Base-by-base conservation (phyloP, 2,329 filamentous ascomycete species). In the Colletotrichum chrysophilum region DNA sequence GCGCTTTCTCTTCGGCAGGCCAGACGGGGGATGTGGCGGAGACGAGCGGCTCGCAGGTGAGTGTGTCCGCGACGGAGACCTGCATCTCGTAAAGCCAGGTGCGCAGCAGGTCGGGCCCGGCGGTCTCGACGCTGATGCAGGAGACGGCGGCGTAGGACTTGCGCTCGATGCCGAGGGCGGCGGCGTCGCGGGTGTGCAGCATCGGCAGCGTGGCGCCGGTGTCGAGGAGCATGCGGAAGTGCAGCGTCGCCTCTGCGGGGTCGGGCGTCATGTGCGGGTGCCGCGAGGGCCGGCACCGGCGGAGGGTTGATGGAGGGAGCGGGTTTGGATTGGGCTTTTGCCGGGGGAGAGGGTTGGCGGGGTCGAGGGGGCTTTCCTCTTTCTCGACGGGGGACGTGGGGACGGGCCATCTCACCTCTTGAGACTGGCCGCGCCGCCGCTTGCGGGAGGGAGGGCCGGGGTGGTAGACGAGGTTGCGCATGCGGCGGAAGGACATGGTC, bases 151-250 rank as follows among this genome's bases (percentile, higher is more conserved):
- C 77, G 79, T 88, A 87, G 13, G 43, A 76, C 1, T 64, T 60
- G 16, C 78, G 62, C 68, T 84, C 68, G 71, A 88, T 83, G 3
- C 82, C 79, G 5, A 88, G 79, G 5, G 76, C 66, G 12, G 71
- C 38, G 5, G 87, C 78, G 78, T 88, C 87, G 18, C 77, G 62
- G 12, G 77, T 61, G 67, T 80, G 80, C 36, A 89, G 80, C 36
- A 82, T 79, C 2, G 87, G 86, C 36, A 84, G 82, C 1, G 85
- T 87, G 7, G 87, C 84, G 62, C 87, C 87, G 48, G 82, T 84
- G 78, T 89, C 87, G 52, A 88, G 80, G 58, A 88, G 77, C 21
- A 82, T 83, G 36, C 80, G 77, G 74, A 84, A 84, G 60, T 80
- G 78, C 24, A 85, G 66, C 48, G 78, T 77, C 3, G 84, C 82